Conservation (phyloP, 257 asterid genomes). For the Solanum virginianum region DNA sequence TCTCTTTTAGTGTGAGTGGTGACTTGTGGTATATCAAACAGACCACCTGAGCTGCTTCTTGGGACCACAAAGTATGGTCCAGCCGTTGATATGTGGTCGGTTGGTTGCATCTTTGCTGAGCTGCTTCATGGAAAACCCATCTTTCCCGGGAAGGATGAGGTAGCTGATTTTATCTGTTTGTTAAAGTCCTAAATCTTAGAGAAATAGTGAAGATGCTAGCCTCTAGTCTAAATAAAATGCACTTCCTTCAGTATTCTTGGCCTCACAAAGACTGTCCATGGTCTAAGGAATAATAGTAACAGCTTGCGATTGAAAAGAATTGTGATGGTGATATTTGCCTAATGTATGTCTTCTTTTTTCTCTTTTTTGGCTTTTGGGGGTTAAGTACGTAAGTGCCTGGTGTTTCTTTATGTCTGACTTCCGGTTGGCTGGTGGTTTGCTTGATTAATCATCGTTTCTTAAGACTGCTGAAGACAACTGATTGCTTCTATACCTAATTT, state of each 20-base stretch:
- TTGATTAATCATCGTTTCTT: neutral
- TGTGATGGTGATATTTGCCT: neutral
- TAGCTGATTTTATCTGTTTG: constrained; percentile 24
- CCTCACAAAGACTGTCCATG: neutral
- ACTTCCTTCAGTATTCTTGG: neutral
- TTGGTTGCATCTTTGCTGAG: constrained; percentile 97
- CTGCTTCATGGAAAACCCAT: constrained; percentile 86
- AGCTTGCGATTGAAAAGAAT: neutral
- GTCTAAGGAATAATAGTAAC: neutral
- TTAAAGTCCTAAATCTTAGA: constrained; percentile 8
- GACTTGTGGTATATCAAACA: constrained; percentile 9
- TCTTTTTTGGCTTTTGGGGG: neutral
- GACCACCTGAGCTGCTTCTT: constrained; percentile 97
- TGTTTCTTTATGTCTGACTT: neutral
- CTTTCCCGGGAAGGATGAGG: constrained; percentile 85
- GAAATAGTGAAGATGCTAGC: neutral
- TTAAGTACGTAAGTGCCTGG: neutral
- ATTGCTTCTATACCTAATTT: neutral
- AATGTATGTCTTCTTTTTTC: neutral
- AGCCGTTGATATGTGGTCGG: constrained; percentile 99
- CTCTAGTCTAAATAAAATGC: neutral
- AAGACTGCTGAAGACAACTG: neutral
- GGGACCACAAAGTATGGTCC: constrained; percentile 99
- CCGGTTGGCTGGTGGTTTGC: neutral
- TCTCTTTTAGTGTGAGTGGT: neutral